These are phyloP conservation scores for Schoenoplectus triqueter DNA, from an alignment of 202 grass and related monocot species.

Conservation along the genomic window DNA sequence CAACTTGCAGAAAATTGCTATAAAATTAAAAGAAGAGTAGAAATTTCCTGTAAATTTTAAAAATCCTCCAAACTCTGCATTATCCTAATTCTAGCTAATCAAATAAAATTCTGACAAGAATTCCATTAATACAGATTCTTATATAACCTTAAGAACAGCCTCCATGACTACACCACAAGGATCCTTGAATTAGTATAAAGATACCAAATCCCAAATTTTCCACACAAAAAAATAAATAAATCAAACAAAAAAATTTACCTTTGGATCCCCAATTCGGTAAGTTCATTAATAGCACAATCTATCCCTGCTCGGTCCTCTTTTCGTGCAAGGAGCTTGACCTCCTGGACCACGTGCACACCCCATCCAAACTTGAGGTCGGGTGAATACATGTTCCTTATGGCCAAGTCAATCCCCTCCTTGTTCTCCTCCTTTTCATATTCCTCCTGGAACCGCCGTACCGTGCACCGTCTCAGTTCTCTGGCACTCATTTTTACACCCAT, in stretches of 20 bases:
- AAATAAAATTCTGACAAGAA: background rate
- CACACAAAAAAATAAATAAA: constrained; percentile 29
- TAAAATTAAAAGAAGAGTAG: background rate
- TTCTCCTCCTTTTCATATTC: constrained; percentile 54
- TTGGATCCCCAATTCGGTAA: constrained; percentile 76
- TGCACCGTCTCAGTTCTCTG: constrained; percentile 74
- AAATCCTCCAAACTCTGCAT: background rate
- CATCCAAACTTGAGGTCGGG: constrained; percentile 88
- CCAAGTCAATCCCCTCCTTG: constrained; percentile 51
- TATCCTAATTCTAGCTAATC: background rate
- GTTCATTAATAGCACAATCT: constrained; percentile 70
- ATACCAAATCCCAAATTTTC: background rate
- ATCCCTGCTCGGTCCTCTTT: constrained; percentile 60
- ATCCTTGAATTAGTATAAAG: constrained; percentile 5
- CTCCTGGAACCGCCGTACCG: constrained; percentile 61
- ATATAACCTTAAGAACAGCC: constrained; percentile 9
- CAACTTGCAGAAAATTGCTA: background rate
- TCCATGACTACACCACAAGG: background rate
- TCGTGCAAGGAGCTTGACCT: constrained; percentile 79
- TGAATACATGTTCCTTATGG: constrained; percentile 82
- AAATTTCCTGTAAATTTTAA: background rate
- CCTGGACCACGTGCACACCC: constrained; percentile 95
- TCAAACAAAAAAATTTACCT: constrained; percentile 49
- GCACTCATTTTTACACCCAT: constrained; percentile 56
- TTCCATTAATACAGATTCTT: background rate